Base-by-base conservation (phyloP, 495 filamentous ascomycete species). In the Gamarada debralockiae region DNA sequence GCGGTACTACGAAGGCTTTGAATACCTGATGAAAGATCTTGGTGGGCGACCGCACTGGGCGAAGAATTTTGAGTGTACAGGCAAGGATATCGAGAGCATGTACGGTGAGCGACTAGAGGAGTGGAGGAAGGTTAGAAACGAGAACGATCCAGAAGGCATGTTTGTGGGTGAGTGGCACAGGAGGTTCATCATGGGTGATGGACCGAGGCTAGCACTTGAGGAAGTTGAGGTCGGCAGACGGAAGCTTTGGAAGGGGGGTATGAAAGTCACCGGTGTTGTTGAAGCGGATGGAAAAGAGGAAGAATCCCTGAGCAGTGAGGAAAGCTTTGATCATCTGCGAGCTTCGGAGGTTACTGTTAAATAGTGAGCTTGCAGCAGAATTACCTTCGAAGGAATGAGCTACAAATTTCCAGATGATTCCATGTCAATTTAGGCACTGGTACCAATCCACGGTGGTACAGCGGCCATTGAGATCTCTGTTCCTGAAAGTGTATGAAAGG, bases 1-100 rank as follows among this genome's bases (percentile, higher is more conserved):
- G 50, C 79, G 90, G 24, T 98, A 96, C 69, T 97, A 97, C 65
- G 74, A 89, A 65, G 93, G 89, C 1, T 97, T 98, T 55, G 93
- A 98, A 73, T 93, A 83, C 75, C 82, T 98, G 42, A 97, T 97
- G 93, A 83, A 83, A 29, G 88, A 96, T 46, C 70, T 95, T 50
- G 89, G 87, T 49, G 93, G 89, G n/a, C 76, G 78, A 42, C 93
- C 93, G 27, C 93, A 98, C 68, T 98, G 93, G 91, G 93, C 95
- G 6, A 98, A 98, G 77, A 96, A 96, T 61, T 97, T 96, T 68
- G 71, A 73, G 23, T 77, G 79, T 14, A 69, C 71, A 1, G 74
- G 76, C 8, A 73, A 75, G 33, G 81, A 87, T 37, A 73, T 89
- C 23, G 66, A 73, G 40, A 56, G 64, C 1, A 65, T 78, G 64